These are phyloP conservation scores for Xylona heveae DNA, from an alignment of 495 filamentous ascomycete species.

Conservation along the genomic window DNA sequence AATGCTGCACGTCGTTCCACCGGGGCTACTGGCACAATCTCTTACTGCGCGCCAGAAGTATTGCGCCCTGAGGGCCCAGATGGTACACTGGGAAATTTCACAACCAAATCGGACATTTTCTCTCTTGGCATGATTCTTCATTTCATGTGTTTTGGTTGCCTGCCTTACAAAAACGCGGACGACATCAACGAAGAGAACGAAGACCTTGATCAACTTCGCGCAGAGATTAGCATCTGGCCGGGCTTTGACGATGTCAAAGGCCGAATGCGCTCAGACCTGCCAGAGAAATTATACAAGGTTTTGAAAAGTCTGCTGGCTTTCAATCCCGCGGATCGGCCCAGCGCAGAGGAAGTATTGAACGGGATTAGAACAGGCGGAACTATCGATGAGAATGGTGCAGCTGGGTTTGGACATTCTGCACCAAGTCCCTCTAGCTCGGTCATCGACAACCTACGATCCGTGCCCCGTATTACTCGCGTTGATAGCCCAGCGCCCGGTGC, in stretches of 20 bases:
- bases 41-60: conserved; percentile 93
- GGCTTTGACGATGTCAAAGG: conserved; percentile 58
- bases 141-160: conserved; percentile 82
- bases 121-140: conserved; percentile 95
- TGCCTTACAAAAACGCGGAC: conserved; percentile 73
- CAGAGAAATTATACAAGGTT: conserved; percentile 66
- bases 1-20: conserved; percentile 65
- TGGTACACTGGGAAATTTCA: conserved; percentile 76
- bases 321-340: conserved; percentile 55
- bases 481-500: conserved; percentile 25
- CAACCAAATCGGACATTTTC: conserved; percentile 89
- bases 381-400: conserved; percentile 31
- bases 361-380: conserved; percentile 54
- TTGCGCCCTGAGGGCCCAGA: conserved; percentile 39
- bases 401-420: conserved; percentile 15
- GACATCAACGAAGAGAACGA: conserved; percentile 76
- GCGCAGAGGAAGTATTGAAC: conserved; percentile 67
- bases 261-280: conserved; percentile 56
- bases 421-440: conserved; percentile 15
- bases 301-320: conserved; percentile 62
- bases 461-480: conserved; percentile 32
- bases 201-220: conserved; percentile 71
- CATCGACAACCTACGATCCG: conserved; percentile 31
- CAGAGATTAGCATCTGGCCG: conserved; percentile 69
- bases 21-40: conserved; percentile 87